phyloP scores from a whole-genome alignment of 805 yeast genomes.

The Pichia ethanolica region DNA sequence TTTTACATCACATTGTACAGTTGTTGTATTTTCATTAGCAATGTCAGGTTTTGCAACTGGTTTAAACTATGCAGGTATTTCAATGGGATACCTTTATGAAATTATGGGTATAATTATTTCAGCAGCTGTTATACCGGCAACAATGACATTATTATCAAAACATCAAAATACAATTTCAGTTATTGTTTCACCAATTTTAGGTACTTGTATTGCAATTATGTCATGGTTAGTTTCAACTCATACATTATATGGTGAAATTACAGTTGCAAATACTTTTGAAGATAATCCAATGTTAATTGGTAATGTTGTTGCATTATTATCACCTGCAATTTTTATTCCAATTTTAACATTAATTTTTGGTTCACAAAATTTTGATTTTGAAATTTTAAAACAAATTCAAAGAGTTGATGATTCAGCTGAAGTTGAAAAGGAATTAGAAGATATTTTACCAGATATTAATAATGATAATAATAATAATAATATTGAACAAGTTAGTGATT shows the following conservation, averaged over 20 bases:
- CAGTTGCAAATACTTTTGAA: slow-evolving; percentile 54
- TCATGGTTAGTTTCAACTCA: slow-evolving; percentile 55
- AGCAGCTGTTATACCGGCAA: slow-evolving; percentile 76
- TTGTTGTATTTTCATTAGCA: slow-evolving; percentile 45
- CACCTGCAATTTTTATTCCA: slow-evolving; percentile 65
- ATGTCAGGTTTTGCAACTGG: slow-evolving; percentile 86
- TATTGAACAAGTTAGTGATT: slow-evolving; percentile 15
- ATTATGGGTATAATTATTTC: slow-evolving; percentile 87
- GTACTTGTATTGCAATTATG: slow-evolving; percentile 66
- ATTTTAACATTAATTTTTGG: slow-evolving; percentile 55
- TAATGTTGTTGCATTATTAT: slow-evolving; percentile 71
- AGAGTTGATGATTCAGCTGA: slow-evolving; percentile 71
- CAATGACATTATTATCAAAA: slow-evolving; percentile 54
- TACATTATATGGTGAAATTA: slow-evolving; percentile 34
- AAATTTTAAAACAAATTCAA: slow-evolving; percentile 47
- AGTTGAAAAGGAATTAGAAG: slow-evolving; percentile 29
- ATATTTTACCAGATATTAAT: slow-evolving; percentile 9
- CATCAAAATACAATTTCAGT: slow-evolving; percentile 67
- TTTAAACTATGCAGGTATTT: slow-evolving; percentile 69
- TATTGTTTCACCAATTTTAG: slow-evolving; percentile 66
- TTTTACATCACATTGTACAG: slow-evolving; percentile 58
- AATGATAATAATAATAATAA: slow-evolving; percentile 19
- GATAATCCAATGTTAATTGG: slow-evolving; percentile 89
- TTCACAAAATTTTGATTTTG: slow-evolving; percentile 72
- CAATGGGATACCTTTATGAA: slow-evolving; percentile 83